Evolutionary conservation across 1,139 yeast genomes (phyloP).

Genomic region (Pichia sp.): DNA sequence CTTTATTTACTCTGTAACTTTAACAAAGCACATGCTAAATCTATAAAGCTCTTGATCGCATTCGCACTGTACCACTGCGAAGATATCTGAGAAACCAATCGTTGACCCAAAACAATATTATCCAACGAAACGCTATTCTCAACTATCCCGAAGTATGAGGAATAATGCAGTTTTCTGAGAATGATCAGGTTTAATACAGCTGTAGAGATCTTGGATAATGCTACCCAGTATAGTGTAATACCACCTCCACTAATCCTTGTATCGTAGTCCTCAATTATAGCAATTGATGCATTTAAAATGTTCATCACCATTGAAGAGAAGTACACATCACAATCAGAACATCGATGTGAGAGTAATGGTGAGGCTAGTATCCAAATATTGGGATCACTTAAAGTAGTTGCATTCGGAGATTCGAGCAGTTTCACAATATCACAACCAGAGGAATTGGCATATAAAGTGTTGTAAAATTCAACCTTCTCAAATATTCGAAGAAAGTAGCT

Average conservation of each 20-base stretch:
- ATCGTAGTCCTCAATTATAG: neutral
- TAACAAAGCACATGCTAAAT: neutral
- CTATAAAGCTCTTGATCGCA: constrained; percentile 7
- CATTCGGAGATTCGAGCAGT: neutral
- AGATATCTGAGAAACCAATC: constrained; percentile 6
- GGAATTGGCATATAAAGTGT: neutral
- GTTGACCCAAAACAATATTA: neutral
- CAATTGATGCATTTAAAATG: constrained; percentile 3
- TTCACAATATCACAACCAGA: constrained; percentile 5
- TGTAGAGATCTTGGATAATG: constrained; percentile 3
- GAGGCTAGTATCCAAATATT: constrained; percentile 12
- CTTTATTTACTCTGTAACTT: neutral
- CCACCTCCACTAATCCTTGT: neutral
- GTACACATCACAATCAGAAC: constrained; percentile 2
- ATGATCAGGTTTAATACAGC: neutral
- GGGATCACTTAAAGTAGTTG: neutral
- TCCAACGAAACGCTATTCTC: neutral
- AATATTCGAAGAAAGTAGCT: neutral
- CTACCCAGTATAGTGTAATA: constrained; percentile 5
- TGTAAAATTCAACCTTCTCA: constrained; percentile 5
- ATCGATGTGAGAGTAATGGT: constrained; percentile 8
- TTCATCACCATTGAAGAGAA: constrained; percentile 4
- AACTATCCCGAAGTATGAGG: constrained; percentile 4
- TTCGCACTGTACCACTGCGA: constrained; percentile 13
- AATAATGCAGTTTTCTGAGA: neutral